These are phyloP conservation scores for Oryza glumipatula DNA, from an alignment of 176 grass and related monocot genomes.

Conservation along the genomic window DNA sequence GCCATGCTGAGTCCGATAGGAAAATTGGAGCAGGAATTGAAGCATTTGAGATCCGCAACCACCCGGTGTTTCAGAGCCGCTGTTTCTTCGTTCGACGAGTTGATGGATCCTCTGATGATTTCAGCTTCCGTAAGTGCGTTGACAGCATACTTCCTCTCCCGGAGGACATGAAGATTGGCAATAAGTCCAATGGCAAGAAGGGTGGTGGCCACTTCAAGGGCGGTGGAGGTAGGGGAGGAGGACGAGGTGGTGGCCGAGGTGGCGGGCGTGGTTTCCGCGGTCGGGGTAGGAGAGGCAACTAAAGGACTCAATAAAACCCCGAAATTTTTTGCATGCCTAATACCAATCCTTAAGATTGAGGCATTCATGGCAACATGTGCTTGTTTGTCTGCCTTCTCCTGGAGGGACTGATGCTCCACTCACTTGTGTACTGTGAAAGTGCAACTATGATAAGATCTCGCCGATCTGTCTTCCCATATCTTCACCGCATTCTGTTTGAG, in stretches of 20 bases:
- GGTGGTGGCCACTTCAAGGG: conserved; percentile 40
- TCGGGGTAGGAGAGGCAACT: conserved; percentile 48
- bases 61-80: conserved; percentile 66
- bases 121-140: conserved; percentile 98
- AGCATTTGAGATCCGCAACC: conserved; percentile 82
- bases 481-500: no score
- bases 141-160: conserved; percentile 86
- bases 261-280: conserved; percentile 52
- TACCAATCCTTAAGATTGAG: not conserved
- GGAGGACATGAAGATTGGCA: conserved; percentile 63
- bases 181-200: conserved; percentile 47
- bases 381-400: conserved; percentile 6
- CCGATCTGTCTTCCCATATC: no score
- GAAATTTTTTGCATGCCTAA: conserved; percentile 40
- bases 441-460: conserved; percentile 40
- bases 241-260: conserved; percentile 49
- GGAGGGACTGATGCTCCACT: not conserved
- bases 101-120: conserved; percentile 77
- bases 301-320: conserved; percentile 1
- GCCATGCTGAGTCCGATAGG: conserved; percentile 59
- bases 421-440: conserved; percentile 21
- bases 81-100: conserved; percentile 84
- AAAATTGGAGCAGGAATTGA: conserved; percentile 82
- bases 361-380: conserved; percentile 14
- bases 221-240: conserved; percentile 41